Percentiles rank a stretch among this genome's conserved stretches.
Evolutionary conservation across 1,284 basidiomycete genomes (phyloP).

Genomic region (Ganoderma multipileum): DNA sequence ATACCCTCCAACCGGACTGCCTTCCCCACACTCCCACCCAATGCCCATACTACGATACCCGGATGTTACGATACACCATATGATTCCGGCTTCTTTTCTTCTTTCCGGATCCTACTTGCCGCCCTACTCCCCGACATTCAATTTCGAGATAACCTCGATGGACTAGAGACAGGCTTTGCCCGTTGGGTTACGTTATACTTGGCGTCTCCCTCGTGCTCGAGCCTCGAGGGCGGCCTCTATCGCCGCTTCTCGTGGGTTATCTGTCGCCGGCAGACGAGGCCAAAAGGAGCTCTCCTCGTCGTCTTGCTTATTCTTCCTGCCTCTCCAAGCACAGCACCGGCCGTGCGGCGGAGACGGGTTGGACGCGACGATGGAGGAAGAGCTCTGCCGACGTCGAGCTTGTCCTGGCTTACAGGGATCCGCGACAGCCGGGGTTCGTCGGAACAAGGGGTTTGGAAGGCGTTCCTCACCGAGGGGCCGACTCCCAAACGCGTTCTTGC

Average conservation of each 20-base stretch:
- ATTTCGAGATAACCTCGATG: neutral
- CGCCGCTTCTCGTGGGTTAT: constrained; percentile 17
- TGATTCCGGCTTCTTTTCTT: neutral
- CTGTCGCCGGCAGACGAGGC: constrained; percentile 3
- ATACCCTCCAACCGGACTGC: neutral
- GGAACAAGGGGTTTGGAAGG: constrained; percentile 5
- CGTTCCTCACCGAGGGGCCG: neutral
- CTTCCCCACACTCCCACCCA: neutral
- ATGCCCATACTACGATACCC: neutral
- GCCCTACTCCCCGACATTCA: neutral
- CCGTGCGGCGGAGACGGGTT: neutral
- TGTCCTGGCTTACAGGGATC: neutral
- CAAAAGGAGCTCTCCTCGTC: neutral
- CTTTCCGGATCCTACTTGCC: neutral
- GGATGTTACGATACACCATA: neutral
- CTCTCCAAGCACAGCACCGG: neutral
- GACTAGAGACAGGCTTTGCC: neutral
- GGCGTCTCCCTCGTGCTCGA: neutral
- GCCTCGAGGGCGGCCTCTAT: neutral
- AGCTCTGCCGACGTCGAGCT: neutral
- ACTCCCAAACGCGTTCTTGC: constrained; percentile 8
- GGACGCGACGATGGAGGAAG: neutral
- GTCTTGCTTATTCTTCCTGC: neutral
- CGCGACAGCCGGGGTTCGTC: too few relatives aligned
- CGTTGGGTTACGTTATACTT: neutral